phyloP scores from a whole-genome alignment of 768 basidiomycete species.

The Fomitopsis pulvina region DNA sequence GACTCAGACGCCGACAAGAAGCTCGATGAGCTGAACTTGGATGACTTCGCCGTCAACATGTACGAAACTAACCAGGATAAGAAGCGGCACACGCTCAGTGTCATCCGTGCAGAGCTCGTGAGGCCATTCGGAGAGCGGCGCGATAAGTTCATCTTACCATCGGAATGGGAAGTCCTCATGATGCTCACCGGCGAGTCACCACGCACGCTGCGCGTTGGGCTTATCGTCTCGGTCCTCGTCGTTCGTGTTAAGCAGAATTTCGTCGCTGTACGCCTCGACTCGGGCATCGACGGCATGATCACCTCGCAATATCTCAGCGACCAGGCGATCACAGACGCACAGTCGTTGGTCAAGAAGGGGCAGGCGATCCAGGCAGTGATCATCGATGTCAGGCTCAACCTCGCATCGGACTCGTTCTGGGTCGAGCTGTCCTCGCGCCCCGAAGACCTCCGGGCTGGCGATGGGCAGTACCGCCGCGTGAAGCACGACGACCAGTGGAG shows the following conservation, averaged over 20 bases:
- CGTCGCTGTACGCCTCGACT: slow-evolving; percentile 78
- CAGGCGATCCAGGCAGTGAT: slow-evolving; percentile 79
- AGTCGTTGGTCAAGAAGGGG: slow-evolving; percentile 59
- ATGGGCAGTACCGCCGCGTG: slow-evolving; percentile 54
- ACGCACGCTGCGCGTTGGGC: slow-evolving; percentile 67
- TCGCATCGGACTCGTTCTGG: slow-evolving; percentile 53
- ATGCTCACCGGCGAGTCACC: slow-evolving; percentile 94
- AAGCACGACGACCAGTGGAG: slow-evolving; percentile 62
- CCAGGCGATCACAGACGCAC: slow-evolving; percentile 29
- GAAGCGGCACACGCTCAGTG: slow-evolving; percentile 84
- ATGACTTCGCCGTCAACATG: slow-evolving; percentile 93
- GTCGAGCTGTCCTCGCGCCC: slow-evolving; percentile 73
- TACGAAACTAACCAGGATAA: slow-evolving; percentile 75
- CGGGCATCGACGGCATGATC: slow-evolving; percentile 84
- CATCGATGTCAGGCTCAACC: slow-evolving; percentile 59
- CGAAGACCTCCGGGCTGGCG: slow-evolving; percentile 53
- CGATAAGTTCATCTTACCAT: slow-evolving; percentile 52
- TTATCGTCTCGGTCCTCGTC: slow-evolving; percentile 75
- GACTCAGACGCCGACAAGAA: slow-evolving; percentile 75
- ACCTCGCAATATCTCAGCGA: slow-evolving; percentile 53
- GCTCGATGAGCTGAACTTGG: slow-evolving; percentile 85
- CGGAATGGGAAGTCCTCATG: slow-evolving; percentile 77
- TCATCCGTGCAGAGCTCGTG: slow-evolving; percentile 83
- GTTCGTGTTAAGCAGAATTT: slow-evolving; percentile 44
- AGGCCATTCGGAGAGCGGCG: slow-evolving; percentile 77